These are phyloP conservation scores for Phaffomyces thermotolerans DNA, from an alignment of 805 yeast species.

Conservation along the genomic window DNA sequence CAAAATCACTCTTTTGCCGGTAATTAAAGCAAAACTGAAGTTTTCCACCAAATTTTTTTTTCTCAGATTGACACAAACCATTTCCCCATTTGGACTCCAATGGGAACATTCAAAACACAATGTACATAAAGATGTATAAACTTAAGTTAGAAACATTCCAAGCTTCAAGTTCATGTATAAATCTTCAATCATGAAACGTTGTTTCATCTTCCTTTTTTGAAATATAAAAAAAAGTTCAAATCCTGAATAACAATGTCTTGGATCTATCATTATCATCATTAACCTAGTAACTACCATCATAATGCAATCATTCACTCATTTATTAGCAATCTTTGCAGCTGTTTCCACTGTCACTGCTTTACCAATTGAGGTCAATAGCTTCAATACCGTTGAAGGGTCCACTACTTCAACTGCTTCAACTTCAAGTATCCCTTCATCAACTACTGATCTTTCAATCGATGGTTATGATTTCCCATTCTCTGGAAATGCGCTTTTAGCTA, in stretches of 20 bases:
- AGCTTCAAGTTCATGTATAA: not conserved
- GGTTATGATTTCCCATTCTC: slow-evolving; percentile 6
- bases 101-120: not conserved
- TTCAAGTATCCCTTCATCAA: not conserved
- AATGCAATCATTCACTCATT: not conserved
- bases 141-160: not conserved
- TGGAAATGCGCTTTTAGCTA: slow-evolving; percentile 2
- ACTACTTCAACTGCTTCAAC: not conserved
- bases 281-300: not conserved
- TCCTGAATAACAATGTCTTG: no score
- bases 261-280: not conserved
- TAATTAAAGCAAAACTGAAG: not conserved
- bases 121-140: not conserved
- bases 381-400: no score
- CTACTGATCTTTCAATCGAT: not conserved
- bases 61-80: not conserved
- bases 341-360: not conserved
- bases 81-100: not conserved
- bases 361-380: no score
- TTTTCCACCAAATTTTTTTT: not conserved
- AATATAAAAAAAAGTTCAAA: no score
- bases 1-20: not conserved
- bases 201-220: no score
- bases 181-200: no score
- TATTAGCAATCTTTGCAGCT: not conserved